Percentiles rank a stretch among this genome's conserved stretches.
Conservation (phyloP, 208 protist genomes). For the Leishmania tropica region DNA sequence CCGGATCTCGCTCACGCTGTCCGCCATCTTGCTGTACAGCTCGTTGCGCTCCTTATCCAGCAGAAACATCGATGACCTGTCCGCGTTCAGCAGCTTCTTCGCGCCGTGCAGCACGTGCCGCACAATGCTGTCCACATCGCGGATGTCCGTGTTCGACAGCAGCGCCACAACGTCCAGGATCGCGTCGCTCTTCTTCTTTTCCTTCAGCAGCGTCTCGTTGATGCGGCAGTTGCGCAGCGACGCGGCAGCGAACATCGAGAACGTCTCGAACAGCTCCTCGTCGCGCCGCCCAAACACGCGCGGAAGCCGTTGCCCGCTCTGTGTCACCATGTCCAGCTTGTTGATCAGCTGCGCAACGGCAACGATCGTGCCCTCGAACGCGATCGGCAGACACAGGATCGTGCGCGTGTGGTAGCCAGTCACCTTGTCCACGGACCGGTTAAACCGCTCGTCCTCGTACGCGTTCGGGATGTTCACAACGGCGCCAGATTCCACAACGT, state of each 20-base stretch:
- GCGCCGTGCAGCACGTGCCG: slow-evolving; percentile 69
- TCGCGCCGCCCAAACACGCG: slow-evolving; percentile 58
- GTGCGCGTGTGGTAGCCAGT: slow-evolving; percentile 75
- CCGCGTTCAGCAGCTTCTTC: slow-evolving; percentile 70
- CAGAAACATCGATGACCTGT: slow-evolving; percentile 77
- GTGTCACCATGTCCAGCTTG: slow-evolving; percentile 69
- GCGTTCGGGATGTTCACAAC: slow-evolving; percentile 74
- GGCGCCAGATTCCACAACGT: slow-evolving; percentile 55
- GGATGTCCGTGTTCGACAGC: slow-evolving; percentile 78
- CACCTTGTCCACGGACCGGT: slow-evolving; percentile 64
- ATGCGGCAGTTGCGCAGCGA: slow-evolving; percentile 76
- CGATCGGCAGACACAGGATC: slow-evolving; percentile 75
- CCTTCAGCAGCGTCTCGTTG: slow-evolving; percentile 58
- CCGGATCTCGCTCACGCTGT: slow-evolving; percentile 76
- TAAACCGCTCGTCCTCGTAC: slow-evolving; percentile 74
- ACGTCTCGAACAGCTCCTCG: slow-evolving; percentile 75
- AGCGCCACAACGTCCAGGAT: slow-evolving; percentile 75
- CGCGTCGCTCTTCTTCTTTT: slow-evolving; percentile 75
- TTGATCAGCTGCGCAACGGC: slow-evolving; percentile 82
- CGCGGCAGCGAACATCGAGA: slow-evolving; percentile 71
- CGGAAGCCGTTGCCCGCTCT: slow-evolving; percentile 49
- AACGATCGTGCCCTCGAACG: slow-evolving; percentile 68
- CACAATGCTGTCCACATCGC: slow-evolving; percentile 72
- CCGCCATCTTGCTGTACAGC: slow-evolving; percentile 74
- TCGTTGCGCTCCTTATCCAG: slow-evolving; percentile 87